Evolutionary conservation across 805 yeast species (phyloP).

Genomic region (Wickerhamomyces bisporus): DNA sequence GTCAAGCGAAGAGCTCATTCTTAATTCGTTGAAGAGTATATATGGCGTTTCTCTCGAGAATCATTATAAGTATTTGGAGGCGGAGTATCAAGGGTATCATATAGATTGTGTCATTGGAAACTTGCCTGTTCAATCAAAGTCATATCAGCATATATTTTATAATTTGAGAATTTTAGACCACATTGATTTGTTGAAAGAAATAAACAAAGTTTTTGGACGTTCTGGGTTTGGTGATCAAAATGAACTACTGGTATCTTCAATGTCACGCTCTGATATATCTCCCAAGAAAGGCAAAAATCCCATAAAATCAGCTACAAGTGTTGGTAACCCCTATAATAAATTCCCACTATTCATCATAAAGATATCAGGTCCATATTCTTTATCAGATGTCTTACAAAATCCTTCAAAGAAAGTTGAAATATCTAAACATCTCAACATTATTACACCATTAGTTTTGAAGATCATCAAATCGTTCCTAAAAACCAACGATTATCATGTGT

Average conservation of each 20-base stretch:
- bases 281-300: conserved; percentile 20
- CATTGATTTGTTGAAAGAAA: conserved; percentile 9
- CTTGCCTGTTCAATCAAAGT: conserved; percentile 28
- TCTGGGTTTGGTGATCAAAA: conserved; percentile 18
- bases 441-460: conserved; percentile 29
- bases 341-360: conserved; percentile 36
- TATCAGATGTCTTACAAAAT: conserved; percentile 37
- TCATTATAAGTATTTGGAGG: conserved; percentile 25
- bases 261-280: conserved; percentile 12
- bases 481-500: conserved; percentile 17
- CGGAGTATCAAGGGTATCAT: conserved; percentile 22
- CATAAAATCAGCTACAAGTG: conserved; percentile 20
- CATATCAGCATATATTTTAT: conserved; percentile 40
- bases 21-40: conserved; percentile 20
- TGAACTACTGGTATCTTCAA: conserved; percentile 12
- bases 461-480: conserved; percentile 26
- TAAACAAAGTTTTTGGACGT: conserved; percentile 24
- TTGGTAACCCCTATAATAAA: conserved; percentile 29
- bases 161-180: conserved; percentile 31
- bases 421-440: conserved; percentile 22
- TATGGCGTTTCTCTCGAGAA: conserved; percentile 26
- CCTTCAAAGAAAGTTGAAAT: conserved; percentile 29
- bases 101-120: conserved; percentile 38
- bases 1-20: conserved; percentile 12
- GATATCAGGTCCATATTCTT: conserved; percentile 22